A percentile compares a stretch with the other conserved stretches of the same genome.
Conservation (phyloP, 1,284 basidiomycete species). For the Spongispora temasekensis region DNA sequence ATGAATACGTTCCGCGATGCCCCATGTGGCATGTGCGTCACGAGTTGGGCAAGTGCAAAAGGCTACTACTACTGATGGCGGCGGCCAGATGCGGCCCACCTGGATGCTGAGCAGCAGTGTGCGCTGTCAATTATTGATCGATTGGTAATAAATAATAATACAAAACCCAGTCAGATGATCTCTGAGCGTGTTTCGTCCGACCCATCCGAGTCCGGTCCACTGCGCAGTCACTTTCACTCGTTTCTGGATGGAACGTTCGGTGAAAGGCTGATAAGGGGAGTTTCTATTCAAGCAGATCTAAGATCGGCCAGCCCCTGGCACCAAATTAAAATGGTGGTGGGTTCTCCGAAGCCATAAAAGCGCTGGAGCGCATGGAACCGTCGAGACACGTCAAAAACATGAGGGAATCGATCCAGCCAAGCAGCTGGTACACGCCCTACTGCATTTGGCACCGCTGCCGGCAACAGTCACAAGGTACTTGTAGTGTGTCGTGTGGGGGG, state of each 20-base stretch:
- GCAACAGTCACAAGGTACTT: conserved; percentile 4
- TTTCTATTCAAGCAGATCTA: conserved; percentile 22
- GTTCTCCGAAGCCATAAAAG: conserved; percentile 20
- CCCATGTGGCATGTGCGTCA: background rate
- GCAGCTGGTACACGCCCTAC: conserved; percentile 7
- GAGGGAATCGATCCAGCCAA: conserved; percentile 22
- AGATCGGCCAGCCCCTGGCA: conserved; percentile 24
- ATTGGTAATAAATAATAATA: conserved; percentile 24
- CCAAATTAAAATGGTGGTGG: conserved; percentile 18
- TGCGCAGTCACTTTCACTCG: too few species aligned
- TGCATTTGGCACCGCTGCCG: conserved; percentile 17
- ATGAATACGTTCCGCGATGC: conserved; percentile 27
- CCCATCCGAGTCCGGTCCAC: too few species aligned
- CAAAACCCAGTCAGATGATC: conserved; percentile 21
- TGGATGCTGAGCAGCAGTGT: background rate
- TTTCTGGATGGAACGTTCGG: conserved; percentile 25
- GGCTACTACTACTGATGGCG: conserved; percentile 14
- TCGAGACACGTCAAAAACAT: conserved; percentile 31
- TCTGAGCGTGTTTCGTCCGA: too few species aligned
- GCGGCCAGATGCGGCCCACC: conserved; percentile 9
- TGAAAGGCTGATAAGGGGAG: conserved; percentile 35
- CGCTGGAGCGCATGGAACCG: conserved; percentile 12
- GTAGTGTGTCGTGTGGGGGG: background rate
- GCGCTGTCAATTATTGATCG: conserved; percentile 19
- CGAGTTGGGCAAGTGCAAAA: background rate